Conservation (phyloP, 1,284 basidiomycete species). For the Heterobasidion irregulare region DNA sequence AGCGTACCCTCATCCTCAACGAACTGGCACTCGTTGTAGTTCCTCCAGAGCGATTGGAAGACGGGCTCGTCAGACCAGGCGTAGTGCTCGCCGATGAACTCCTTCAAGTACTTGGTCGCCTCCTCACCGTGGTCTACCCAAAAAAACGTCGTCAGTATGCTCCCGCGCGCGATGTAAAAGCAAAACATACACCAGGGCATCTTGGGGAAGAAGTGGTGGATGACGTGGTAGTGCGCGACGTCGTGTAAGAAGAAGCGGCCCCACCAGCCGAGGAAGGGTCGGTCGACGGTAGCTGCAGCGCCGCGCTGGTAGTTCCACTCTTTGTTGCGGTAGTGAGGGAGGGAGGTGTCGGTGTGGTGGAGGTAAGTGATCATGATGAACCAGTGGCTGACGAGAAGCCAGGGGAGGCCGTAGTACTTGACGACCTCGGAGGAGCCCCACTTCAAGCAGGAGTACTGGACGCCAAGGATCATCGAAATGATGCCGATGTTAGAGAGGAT, state of each 20-base stretch:
- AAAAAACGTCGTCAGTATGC: not conserved
- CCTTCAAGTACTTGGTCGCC: conserved; percentile 42
- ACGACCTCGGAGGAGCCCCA: conserved; percentile 33
- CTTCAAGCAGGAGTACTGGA: conserved; percentile 22
- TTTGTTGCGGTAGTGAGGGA: conserved; percentile 50
- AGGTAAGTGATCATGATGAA: conserved; percentile 50
- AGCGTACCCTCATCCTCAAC: conserved; percentile 50
- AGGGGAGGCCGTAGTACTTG: conserved; percentile 51
- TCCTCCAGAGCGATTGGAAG: conserved; percentile 48
- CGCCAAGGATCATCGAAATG: conserved; percentile 33
- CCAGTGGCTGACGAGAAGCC: conserved; percentile 51
- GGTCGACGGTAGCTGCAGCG: conserved; percentile 57
- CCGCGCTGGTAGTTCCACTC: conserved; percentile 52
- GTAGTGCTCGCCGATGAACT: conserved; percentile 47
- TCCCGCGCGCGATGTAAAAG: not conserved
- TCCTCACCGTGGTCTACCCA: conserved; percentile 34
- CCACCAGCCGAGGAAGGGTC: conserved; percentile 42
- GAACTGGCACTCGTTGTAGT: conserved; percentile 56
- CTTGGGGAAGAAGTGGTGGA: conserved; percentile 28
- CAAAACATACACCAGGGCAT: conserved; percentile 22
- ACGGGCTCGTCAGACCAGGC: conserved; percentile 35
- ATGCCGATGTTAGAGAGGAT: conserved; percentile 50
- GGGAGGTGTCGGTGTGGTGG: conserved; percentile 40
- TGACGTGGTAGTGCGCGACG: conserved; percentile 35
- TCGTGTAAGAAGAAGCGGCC: conserved; percentile 35